phyloP scores from a whole-genome alignment of 2,329 filamentous ascomycete genomes.

The Cladosporium sp. region DNA sequence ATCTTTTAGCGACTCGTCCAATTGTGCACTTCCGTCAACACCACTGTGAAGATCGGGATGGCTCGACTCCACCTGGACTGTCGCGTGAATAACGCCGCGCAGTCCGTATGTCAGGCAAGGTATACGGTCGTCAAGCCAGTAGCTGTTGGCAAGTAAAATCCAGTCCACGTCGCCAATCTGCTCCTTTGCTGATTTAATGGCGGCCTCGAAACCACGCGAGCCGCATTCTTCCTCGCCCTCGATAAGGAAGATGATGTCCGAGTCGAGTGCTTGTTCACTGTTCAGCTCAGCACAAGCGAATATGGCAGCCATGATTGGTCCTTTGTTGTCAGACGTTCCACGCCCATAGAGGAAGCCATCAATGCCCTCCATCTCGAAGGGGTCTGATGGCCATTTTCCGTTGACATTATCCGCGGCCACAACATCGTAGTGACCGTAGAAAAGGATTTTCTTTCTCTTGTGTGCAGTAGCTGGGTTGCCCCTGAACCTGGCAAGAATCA shows the following conservation, averaged over 20 bases:
- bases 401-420: constrained; percentile 80
- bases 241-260: constrained; percentile 88
- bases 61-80: constrained; percentile 76
- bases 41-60: constrained; percentile 90
- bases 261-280: constrained; percentile 73
- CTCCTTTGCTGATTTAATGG: constrained; percentile 70
- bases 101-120: constrained; percentile 93
- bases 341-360: constrained; percentile 93
- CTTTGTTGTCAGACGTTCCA: constrained; percentile 97
- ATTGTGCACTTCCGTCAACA: constrained; percentile 86
- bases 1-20: constrained; percentile 89
- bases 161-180: constrained; percentile 89
- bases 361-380: constrained; percentile 80
- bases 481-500: constrained; percentile 85
- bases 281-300: constrained; percentile 88
- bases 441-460: constrained; percentile 77
- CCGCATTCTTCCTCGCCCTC: constrained; percentile 96
- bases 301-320: constrained; percentile 85
- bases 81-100: constrained; percentile 88
- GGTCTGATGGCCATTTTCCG: constrained; percentile 73
- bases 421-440: constrained; percentile 98
- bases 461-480: constrained; percentile 62
- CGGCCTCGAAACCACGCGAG: constrained; percentile 81
- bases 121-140: constrained; percentile 95
- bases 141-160: constrained; percentile 92